Base-by-base conservation (phyloP, 371 early-diverging fungal genomes). In the Vairimorpha apis region DNA sequence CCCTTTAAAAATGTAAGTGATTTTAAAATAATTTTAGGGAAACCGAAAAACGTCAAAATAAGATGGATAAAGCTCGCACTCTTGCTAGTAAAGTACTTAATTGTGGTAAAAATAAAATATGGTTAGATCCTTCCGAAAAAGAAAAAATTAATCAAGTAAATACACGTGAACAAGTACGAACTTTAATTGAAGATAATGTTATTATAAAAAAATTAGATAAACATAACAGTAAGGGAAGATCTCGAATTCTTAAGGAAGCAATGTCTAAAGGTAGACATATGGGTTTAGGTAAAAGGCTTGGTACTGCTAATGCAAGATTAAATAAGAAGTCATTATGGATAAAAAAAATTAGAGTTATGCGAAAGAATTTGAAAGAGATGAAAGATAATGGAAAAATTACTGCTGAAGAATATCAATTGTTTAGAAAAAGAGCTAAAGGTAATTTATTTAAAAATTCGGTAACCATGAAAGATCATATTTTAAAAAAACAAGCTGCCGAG, bases 381-480 rank as follows among this genome's bases (percentile, higher is more conserved):
- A 87, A 96, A 74, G 93, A 91, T 83, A 85, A 90, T 74, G 92
- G 91, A 82, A 93, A 95, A 88, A 94, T 99, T 30, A 78, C 67
- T 55, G 41, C 84, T 92, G 95, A 88, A 87, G 90, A 96, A 87
- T 94, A 96, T 90, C 93, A 92, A 87, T 85, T 84, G 80, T 88
- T 95, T 65, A 95, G 96, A 89, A 85, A 92, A 82, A 95, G 96
- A 88, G 86, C 92, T 78, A 99, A 97, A 92, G 99, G 97, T 90
- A 96, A 95, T 87, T 91, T 92, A 76, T 99, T 96, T 90, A 97
- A 97, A 92, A 97, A 93, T 93, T 93, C 93, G 90, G 92, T 94
- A 85, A 93, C 93, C 82, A 86, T 99, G 79, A 93, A 93, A 90
- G 98, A 97, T 87, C 89, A 89, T 88, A 95, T 99, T 86, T 91